Conservation (phyloP, 495 filamentous ascomycete species). For the Aspergillus homomorphus region DNA sequence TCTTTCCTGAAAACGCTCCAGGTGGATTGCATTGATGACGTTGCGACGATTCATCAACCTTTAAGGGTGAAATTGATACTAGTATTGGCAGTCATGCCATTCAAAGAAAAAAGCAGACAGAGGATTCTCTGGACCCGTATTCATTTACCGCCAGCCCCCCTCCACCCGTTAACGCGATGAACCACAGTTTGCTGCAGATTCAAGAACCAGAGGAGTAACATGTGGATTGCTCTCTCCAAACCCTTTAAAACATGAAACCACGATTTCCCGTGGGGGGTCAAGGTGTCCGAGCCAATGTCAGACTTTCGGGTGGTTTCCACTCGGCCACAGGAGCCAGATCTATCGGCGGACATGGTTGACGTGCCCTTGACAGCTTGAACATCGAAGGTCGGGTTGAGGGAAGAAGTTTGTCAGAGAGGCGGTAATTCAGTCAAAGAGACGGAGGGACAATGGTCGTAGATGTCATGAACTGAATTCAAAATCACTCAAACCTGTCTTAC, state of each 20-base stretch:
- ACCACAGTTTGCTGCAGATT: conserved; percentile 7
- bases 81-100: background rate
- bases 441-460: background rate
- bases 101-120: background rate
- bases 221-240: conserved; percentile 1
- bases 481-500: background rate
- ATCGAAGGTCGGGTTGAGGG: background rate
- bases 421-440: too few species aligned
- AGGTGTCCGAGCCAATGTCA: background rate
- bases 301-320: background rate
- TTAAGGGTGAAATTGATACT: background rate
- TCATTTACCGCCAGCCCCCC: background rate
- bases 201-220: background rate
- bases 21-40: background rate
- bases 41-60: background rate
- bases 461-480: background rate
- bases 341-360: background rate
- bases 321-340: background rate
- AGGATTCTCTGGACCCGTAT: background rate
- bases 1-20: background rate
- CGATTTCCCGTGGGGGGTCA: background rate
- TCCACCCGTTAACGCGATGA: background rate
- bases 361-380: background rate
- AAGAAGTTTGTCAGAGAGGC: background rate
- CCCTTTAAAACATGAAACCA: background rate